These are phyloP conservation scores for Tolypocladium sp. DNA, from an alignment of 2,329 filamentous ascomycete genomes.

Conservation along the genomic window DNA sequence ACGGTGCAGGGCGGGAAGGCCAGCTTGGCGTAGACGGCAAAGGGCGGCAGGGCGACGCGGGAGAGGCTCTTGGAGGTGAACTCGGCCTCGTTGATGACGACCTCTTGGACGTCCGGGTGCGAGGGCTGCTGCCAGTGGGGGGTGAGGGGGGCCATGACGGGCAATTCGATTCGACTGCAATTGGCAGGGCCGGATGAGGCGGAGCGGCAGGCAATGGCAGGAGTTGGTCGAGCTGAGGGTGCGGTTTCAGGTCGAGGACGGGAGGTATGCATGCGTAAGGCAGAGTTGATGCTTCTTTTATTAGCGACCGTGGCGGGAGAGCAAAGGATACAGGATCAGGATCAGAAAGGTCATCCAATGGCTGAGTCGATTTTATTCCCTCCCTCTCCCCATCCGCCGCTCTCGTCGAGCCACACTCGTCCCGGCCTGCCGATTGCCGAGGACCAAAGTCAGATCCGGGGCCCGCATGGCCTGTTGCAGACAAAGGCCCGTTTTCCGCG, in stretches of 20 bases:
- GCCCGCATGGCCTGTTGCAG: background rate
- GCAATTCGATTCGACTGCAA: background rate
- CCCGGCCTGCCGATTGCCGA: background rate
- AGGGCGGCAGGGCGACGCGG: slow-evolving; percentile 44
- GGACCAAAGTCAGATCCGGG: background rate
- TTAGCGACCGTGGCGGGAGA: background rate
- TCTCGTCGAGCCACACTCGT: background rate
- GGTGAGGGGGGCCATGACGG: slow-evolving; percentile 40
- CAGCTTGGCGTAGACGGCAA: slow-evolving; percentile 58
- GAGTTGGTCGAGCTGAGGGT: background rate
- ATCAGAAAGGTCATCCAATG: background rate
- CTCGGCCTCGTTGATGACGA: slow-evolving; percentile 41
- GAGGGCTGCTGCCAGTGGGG: slow-evolving; percentile 54
- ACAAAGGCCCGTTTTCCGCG: background rate
- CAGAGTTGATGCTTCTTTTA: background rate
- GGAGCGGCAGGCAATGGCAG: no score
- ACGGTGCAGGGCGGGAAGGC: slow-evolving; percentile 52
- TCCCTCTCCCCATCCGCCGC: background rate
- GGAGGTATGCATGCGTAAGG: background rate
- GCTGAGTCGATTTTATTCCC: no score
- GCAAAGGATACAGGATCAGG: background rate
- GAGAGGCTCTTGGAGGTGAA: slow-evolving; percentile 55
- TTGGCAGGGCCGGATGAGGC: background rate
- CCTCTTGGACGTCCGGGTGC: slow-evolving; percentile 48
- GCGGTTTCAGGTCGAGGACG: background rate